A percentile compares a stretch with the other conserved stretches of the same genome.
phyloP scores from a whole-genome alignment of 2,329 filamentous ascomycete species.

The Hypoxylon sp. region DNA sequence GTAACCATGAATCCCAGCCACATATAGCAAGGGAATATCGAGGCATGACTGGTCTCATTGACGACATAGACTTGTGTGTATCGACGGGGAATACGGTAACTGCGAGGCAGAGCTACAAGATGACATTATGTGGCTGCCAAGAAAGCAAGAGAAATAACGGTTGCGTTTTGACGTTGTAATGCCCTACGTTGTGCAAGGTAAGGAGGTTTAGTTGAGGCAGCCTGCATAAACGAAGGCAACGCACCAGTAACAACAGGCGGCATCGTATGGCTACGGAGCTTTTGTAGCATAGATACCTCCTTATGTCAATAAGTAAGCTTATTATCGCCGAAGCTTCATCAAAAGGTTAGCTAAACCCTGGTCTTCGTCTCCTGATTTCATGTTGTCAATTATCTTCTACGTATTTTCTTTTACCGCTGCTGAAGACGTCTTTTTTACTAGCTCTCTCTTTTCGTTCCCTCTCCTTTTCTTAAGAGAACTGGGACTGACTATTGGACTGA shows the following conservation, averaged over 20 bases:
- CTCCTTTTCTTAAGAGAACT: constrained; percentile 4
- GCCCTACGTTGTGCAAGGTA: constrained; percentile 13
- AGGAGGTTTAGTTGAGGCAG: constrained; percentile 29
- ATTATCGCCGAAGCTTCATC: constrained; percentile 4
- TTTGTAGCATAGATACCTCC: too few species aligned
- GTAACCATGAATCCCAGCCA: constrained; percentile 24
- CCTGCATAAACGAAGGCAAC: constrained; percentile 32
- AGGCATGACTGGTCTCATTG: constrained; percentile 17
- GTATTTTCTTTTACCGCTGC: background rate
- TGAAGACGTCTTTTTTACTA: background rate
- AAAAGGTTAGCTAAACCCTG: background rate
- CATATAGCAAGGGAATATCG: constrained; percentile 6
- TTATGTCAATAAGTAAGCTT: constrained; percentile 9
- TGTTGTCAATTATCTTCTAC: background rate
- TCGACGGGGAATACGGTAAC: background rate
- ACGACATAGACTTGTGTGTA: background rate
- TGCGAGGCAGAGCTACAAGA: constrained; percentile 3
- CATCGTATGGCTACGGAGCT: too few species aligned
- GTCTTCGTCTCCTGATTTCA: background rate
- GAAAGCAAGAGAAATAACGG: constrained; percentile 12
- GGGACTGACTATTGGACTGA: constrained; percentile 1
- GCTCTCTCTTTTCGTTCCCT: background rate
- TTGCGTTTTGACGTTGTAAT: constrained; percentile 14
- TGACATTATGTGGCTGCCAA: constrained; percentile 15
- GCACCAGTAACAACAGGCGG: constrained; percentile 4